A percentile compares a stretch with the other conserved stretches of the same genome.
phyloP scores from a whole-genome alignment of 208 protist genomes.

The Leishmania mexicana region DNA sequence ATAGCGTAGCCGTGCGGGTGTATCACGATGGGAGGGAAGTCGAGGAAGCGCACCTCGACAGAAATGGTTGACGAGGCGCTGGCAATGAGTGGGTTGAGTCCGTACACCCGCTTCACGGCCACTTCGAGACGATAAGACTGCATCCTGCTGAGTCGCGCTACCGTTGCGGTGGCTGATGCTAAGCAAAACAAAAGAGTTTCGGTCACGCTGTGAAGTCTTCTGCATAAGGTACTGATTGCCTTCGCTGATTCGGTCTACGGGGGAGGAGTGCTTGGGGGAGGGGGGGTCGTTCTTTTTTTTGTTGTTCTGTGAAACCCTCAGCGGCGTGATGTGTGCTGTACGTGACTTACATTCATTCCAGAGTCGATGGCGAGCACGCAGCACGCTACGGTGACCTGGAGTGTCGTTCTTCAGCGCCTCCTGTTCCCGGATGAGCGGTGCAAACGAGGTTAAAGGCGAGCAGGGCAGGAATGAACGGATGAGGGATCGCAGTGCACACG shows the following conservation, averaged over 20 bases:
- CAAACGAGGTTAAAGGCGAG: not conserved
- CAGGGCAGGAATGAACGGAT: not conserved
- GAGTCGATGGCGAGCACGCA: not conserved
- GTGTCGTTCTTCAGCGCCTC: not conserved
- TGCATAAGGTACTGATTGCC: not conserved
- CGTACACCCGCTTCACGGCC: constrained; percentile 67
- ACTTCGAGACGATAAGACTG: constrained; percentile 70
- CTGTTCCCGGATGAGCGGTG: not conserved
- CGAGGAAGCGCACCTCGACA: constrained; percentile 62
- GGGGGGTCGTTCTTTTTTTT: not conserved
- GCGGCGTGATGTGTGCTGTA: not conserved
- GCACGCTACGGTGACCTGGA: not conserved
- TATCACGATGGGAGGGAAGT: constrained; percentile 73
- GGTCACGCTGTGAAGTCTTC: too few relatives aligned
- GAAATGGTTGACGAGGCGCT: constrained; percentile 10
- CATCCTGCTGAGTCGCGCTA: not conserved
- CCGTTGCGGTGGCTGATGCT: not conserved
- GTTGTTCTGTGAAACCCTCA: not conserved
- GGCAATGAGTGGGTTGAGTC: constrained; percentile 32
- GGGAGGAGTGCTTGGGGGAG: not conserved
- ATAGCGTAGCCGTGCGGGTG: constrained; percentile 39
- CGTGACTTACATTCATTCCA: not conserved
- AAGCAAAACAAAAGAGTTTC: not conserved
- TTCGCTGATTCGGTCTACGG: not conserved
- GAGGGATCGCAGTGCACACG: not conserved